phyloP scores from a whole-genome alignment of 208 protist species.

The Tritrichomonas musculus region DNA sequence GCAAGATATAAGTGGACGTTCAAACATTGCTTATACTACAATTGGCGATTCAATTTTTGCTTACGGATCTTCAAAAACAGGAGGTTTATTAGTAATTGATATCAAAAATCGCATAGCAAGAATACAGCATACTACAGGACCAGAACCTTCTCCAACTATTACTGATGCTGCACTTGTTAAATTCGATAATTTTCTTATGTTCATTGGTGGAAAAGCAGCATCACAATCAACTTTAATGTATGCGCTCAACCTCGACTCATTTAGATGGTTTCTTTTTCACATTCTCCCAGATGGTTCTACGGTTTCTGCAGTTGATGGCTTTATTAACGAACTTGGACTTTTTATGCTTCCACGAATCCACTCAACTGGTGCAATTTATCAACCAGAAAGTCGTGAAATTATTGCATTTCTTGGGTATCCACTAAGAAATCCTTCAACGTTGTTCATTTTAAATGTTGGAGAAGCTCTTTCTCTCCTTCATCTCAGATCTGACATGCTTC shows the following conservation, averaged over 20 bases:
- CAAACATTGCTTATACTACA: neutral
- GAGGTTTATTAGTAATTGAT: neutral
- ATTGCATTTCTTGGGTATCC: neutral
- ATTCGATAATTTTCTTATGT: neutral
- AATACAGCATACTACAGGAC: neutral
- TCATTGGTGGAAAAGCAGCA: neutral
- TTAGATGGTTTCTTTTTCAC: slow-evolving; percentile 26
- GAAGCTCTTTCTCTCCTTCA: neutral
- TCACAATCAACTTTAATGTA: neutral
- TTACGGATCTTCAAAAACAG: neutral
- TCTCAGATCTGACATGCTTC: neutral
- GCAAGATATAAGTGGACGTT: neutral
- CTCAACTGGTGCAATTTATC: neutral
- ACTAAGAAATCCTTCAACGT: neutral
- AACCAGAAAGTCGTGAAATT: neutral
- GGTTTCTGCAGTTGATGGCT: neutral
- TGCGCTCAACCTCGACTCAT: neutral
- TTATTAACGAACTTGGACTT: slow-evolving; percentile 3
- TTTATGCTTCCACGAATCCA: neutral
- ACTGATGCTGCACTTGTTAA: neutral
- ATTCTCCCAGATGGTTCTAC: neutral
- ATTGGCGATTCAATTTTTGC: neutral
- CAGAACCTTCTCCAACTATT: neutral
- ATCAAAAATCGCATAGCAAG: neutral
- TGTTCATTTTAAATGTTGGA: neutral